A percentile compares a stretch with the other conserved stretches of the same genome.
phyloP scores from a whole-genome alignment of 192 early-diverging fungal genomes.

The Dimargaris xerosporica region DNA sequence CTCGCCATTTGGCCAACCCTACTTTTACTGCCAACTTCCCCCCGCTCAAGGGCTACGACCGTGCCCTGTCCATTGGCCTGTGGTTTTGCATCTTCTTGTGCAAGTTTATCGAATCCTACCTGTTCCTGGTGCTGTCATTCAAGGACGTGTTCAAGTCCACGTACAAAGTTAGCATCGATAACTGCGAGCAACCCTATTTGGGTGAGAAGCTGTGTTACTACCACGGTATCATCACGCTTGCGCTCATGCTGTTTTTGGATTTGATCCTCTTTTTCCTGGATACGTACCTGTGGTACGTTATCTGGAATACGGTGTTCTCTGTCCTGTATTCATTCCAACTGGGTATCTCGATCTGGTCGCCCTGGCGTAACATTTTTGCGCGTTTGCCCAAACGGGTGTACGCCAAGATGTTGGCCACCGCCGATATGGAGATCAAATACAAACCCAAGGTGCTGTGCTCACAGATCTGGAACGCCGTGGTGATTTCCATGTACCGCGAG shows the following conservation, averaged over 20 bases:
- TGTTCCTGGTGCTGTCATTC: conserved; percentile 68
- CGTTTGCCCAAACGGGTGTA: conserved; percentile 66
- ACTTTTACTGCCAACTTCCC: conserved; percentile 64
- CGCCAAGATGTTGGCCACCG: conserved; percentile 52
- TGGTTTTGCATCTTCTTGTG: conserved; percentile 57
- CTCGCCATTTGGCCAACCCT: conserved; percentile 34
- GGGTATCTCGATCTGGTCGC: conserved; percentile 67
- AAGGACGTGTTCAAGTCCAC: conserved; percentile 48
- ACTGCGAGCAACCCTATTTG: conserved; percentile 44
- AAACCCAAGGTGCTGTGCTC: conserved; percentile 65
- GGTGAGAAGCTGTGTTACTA: conserved; percentile 40
- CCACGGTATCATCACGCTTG: conserved; percentile 50
- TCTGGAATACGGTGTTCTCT: conserved; percentile 70
- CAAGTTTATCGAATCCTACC: conserved; percentile 70
- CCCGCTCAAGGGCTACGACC: conserved; percentile 43
- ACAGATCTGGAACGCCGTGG: conserved; percentile 73
- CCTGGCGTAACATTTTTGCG: conserved; percentile 66
- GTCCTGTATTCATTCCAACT: conserved; percentile 59
- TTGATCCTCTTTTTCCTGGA: conserved; percentile 66
- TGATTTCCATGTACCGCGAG: conserved; percentile 70
- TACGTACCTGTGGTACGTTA: conserved; percentile 79
- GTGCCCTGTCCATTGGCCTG: conserved; percentile 48
- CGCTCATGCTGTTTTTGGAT: conserved; percentile 58
- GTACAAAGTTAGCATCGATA: conserved; percentile 26
- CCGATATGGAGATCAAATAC: conserved; percentile 60